Evolutionary conservation across 1,139 yeast species (phyloP).

Genomic region (Blastobotrys persicus): DNA sequence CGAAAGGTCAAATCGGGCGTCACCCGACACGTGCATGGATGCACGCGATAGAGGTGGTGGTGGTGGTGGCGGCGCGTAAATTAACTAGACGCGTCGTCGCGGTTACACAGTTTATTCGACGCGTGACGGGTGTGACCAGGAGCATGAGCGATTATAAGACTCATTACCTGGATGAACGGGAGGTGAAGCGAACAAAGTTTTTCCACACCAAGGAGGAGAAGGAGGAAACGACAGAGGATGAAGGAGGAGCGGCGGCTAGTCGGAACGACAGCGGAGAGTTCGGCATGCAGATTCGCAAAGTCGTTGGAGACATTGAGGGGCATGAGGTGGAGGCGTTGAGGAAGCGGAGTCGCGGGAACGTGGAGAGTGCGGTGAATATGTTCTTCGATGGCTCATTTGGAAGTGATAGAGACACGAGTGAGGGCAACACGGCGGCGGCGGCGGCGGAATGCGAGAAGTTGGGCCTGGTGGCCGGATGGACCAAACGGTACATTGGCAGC

Average conservation of each 20-base stretch:
- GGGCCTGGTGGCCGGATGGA: slow-evolving; percentile 28
- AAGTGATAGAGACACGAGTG: not conserved
- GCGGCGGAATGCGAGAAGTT: slow-evolving; percentile 4
- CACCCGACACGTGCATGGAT: too few species aligned
- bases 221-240: not conserved
- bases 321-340: slow-evolving; percentile 10
- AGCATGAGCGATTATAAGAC: slow-evolving; percentile 1
- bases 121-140: not conserved
- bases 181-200: slow-evolving; percentile 10
- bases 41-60: not conserved
- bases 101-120: not conserved
- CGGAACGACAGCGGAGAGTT: not conserved
- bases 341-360: slow-evolving; percentile 24
- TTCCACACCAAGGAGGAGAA: slow-evolving; percentile 8
- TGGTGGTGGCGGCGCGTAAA: not conserved
- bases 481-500: slow-evolving; percentile 58
- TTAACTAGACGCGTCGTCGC: not conserved
- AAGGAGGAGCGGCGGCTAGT: not conserved
- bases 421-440: not conserved
- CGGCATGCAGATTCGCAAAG: slow-evolving; percentile 4
- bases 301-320: slow-evolving; percentile 10
- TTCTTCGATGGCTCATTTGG: slow-evolving; percentile 23
- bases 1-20: too few species aligned
- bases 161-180: slow-evolving; percentile 8
- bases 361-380: slow-evolving; percentile 31